phyloP scores from a whole-genome alignment of 2,329 filamentous ascomycete genomes.

The Fusarium cicatricum region DNA sequence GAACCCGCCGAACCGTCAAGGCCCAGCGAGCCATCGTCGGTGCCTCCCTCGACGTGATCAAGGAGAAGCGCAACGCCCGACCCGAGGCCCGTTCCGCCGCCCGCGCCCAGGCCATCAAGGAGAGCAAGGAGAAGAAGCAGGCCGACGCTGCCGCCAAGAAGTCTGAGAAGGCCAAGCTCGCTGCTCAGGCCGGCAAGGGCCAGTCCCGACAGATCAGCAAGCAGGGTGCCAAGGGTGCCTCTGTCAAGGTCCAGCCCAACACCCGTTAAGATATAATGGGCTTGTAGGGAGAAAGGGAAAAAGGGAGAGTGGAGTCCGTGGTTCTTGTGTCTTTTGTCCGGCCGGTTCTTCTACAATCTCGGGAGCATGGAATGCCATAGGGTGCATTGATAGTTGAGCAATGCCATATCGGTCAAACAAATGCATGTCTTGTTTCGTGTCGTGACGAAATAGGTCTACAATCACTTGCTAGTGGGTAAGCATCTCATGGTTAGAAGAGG shows the following conservation, averaged over 20 bases:
- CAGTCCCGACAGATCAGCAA: constrained; percentile 90
- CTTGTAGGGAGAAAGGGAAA: constrained; percentile 34
- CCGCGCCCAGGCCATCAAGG: constrained; percentile 90
- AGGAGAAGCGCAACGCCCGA: constrained; percentile 95
- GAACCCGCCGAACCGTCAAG: constrained; percentile 97
- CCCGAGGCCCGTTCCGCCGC: constrained; percentile 95
- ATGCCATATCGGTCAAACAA: constrained; percentile 47
- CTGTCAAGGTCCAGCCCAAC: constrained; percentile 84
- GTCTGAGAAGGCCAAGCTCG: constrained; percentile 97
- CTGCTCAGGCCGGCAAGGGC: constrained; percentile 77
- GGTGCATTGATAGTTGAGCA: constrained; percentile 54
- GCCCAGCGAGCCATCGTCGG: constrained; percentile 98
- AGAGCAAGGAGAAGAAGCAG: constrained; percentile 98
- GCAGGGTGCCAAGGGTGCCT: constrained; percentile 94
- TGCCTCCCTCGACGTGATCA: constrained; percentile 99
- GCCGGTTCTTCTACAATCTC: constrained; percentile 53
- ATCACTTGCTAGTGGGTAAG: constrained; percentile 18
- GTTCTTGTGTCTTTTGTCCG: constrained; percentile 55
- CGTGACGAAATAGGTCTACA: constrained; percentile 27
- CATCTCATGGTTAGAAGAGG: constrained; percentile 22
- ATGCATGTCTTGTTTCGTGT: constrained; percentile 25
- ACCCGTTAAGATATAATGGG: constrained; percentile 67
- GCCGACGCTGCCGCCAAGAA: constrained; percentile 92
- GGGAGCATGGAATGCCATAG: constrained; percentile 54
- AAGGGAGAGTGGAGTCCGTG: constrained; percentile 49